Percentiles rank a stretch among this genome's conserved stretches.
phyloP scores from a whole-genome alignment of 306 rosid genomes.

The Quercus ilex region DNA sequence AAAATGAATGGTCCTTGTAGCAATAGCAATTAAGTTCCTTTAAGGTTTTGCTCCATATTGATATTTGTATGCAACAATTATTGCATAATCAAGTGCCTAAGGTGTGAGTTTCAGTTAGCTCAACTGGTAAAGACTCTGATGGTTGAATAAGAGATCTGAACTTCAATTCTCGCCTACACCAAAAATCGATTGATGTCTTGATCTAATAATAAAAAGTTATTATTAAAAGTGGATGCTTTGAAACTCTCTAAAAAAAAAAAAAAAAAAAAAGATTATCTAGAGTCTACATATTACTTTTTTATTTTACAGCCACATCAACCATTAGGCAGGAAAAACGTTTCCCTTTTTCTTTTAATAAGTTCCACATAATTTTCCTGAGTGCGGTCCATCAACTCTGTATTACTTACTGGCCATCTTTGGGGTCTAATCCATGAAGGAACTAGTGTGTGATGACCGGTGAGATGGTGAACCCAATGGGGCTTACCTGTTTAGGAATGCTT shows the following conservation, averaged over 20 bases:
- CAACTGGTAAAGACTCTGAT: no score
- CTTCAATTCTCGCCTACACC: fast-evolving
- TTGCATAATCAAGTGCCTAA: no score
- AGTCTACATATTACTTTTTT: no score
- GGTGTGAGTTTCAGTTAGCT: fast-evolving
- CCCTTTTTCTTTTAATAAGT: conserved; percentile 3
- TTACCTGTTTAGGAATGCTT: conserved; percentile 34
- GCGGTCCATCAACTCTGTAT: conserved; percentile 21
- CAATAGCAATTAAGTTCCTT: conserved; percentile 18
- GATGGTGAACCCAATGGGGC: conserved; percentile 21
- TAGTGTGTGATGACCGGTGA: conserved; percentile 9
- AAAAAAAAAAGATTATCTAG: no score
- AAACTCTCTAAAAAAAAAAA: no score
- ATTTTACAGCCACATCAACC: no score
- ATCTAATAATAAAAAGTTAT: no score
- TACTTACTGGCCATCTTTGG: conserved; percentile 15
- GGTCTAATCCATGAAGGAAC: conserved; percentile 13
- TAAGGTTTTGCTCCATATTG: no score
- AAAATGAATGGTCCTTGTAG: conserved; percentile 15
- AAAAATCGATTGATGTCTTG: fast-evolving
- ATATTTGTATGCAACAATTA: no score
- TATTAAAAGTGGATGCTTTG: fast-evolving
- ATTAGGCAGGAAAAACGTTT: no score
- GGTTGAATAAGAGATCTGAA: fast-evolving
- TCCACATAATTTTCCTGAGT: conserved; percentile 16